Conservation (phyloP, 805 yeast genomes). For the Candida silvatica region DNA sequence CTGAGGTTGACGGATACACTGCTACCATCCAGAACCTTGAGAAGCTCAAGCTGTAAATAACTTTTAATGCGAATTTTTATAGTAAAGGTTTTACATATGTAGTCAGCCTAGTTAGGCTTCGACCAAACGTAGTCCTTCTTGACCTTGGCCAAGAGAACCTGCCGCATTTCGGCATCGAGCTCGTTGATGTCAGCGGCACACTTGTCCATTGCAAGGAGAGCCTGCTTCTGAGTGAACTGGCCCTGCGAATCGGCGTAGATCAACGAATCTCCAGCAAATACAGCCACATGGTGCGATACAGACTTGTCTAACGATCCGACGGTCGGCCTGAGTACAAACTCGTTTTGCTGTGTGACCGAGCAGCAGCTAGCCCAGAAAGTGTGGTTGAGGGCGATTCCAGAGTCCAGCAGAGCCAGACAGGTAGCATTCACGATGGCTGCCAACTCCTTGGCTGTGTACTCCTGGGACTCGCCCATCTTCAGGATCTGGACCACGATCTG, state of each 20-base stretch:
- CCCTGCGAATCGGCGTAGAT: conserved; percentile 72
- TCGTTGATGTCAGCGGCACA: conserved; percentile 40
- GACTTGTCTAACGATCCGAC: conserved; percentile 32
- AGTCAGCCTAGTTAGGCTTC: not conserved
- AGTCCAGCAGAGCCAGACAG: conserved; percentile 68
- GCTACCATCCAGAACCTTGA: conserved; percentile 81
- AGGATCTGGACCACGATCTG: conserved; percentile 62
- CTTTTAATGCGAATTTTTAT: not conserved
- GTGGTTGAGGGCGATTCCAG: conserved; percentile 62
- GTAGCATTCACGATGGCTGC: conserved; percentile 67
- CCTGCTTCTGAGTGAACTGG: conserved; percentile 45
- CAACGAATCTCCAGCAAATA: conserved; percentile 50
- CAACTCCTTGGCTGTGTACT: conserved; percentile 38
- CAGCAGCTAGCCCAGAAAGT: conserved; percentile 52
- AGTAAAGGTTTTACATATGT: not conserved
- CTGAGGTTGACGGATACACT: conserved; percentile 87
- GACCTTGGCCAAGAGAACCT: conserved; percentile 37
- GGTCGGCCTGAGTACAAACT: conserved; percentile 36
- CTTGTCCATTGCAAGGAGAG: conserved; percentile 42
- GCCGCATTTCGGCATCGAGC: conserved; percentile 38
- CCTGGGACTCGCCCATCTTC: conserved; percentile 38
- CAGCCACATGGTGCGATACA: conserved; percentile 57
- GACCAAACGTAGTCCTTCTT: conserved; percentile 55
- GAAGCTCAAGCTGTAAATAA: conserved; percentile 50
- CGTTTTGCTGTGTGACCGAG: conserved; percentile 12